Conservation (phyloP, 1,284 basidiomycete genomes). For the Rhodotorula sp. region DNA sequence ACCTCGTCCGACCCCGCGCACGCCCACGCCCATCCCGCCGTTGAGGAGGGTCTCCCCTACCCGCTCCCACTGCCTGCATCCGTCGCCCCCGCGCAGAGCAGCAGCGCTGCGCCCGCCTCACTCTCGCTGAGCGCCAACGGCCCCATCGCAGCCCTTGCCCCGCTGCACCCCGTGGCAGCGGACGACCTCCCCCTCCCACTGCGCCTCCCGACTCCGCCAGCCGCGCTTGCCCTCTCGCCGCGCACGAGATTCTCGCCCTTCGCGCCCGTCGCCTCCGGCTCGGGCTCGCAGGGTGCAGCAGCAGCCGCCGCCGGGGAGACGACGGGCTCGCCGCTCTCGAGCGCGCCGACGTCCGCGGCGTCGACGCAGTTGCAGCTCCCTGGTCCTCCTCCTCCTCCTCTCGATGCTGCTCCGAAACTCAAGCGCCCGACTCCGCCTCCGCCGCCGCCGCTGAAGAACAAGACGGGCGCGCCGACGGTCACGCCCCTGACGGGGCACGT, state of each 20-base stretch:
- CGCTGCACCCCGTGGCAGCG: background rate
- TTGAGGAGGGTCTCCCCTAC: background rate
- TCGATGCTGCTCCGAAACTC: too few species aligned
- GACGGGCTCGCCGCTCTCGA: too few species aligned
- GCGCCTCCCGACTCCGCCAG: background rate
- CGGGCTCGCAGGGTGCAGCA: background rate
- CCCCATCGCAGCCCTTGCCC: background rate
- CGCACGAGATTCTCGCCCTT: too few species aligned
- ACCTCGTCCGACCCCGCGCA: too few species aligned
- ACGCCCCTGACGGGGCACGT: background rate
- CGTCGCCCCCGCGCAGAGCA: too few species aligned
- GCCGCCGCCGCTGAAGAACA: background rate
- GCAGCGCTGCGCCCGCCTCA: too few species aligned
- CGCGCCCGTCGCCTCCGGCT: background rate
- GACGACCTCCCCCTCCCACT: background rate
- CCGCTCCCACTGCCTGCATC: background rate
- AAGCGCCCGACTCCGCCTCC: too few species aligned
- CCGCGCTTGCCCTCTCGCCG: background rate
- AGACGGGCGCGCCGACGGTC: background rate
- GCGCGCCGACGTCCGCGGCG: background rate
- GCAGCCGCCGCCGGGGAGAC: too few species aligned
- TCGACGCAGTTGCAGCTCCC: background rate
- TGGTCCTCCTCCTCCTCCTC: background rate
- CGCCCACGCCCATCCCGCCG: too few species aligned
- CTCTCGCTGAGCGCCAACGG: background rate